phyloP scores from a whole-genome alignment of 768 basidiomycete species.

The Coprinellus micaceus region DNA sequence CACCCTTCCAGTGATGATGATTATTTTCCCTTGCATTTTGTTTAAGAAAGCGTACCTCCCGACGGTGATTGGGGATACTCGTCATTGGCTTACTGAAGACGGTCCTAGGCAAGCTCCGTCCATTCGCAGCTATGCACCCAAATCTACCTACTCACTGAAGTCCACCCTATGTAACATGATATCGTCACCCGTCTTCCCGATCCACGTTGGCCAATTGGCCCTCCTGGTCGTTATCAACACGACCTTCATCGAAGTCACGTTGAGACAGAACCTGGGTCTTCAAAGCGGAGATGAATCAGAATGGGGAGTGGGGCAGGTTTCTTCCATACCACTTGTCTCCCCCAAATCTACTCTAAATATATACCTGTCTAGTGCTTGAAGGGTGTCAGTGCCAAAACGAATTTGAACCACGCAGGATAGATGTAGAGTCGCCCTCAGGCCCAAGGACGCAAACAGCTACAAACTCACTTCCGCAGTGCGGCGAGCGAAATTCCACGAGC shows the following conservation, averaged over 20 bases:
- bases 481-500: too few species aligned
- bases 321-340: conserved; percentile 17
- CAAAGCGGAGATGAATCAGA: conserved; percentile 1
- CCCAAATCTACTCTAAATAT: too few species aligned
- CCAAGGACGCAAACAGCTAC: too few species aligned
- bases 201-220: conserved; percentile 6
- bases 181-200: not conserved
- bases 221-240: conserved; percentile 15
- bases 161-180: too few species aligned
- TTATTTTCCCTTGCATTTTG: conserved; percentile 11
- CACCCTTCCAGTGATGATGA: conserved; percentile 12
- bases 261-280: conserved; percentile 5
- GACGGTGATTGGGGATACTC: not conserved
- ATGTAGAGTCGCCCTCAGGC: too few species aligned
- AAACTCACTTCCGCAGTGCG: too few species aligned
- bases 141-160: not conserved
- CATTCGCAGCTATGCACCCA: too few species aligned
- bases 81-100: not conserved
- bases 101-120: too few species aligned
- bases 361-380: too few species aligned
- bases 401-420: too few species aligned
- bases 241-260: conserved; percentile 16
- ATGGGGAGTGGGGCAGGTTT: conserved; percentile 19
- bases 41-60: not conserved
- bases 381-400: too few species aligned